Conservation (phyloP, 2,329 filamentous ascomycete genomes). For the Monosporascus sp. region DNA sequence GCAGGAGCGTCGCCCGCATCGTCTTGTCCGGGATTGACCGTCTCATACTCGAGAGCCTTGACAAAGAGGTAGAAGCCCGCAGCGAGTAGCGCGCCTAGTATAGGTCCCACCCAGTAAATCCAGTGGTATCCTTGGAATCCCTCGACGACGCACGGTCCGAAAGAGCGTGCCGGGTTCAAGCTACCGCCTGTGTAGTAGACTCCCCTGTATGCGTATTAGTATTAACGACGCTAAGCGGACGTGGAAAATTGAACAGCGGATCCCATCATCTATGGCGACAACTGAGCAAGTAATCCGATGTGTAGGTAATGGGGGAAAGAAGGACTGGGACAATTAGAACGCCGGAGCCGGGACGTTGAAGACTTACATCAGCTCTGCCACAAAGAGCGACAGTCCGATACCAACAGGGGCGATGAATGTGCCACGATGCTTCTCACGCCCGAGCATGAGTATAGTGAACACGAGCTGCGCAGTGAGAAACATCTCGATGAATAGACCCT, state of each 20-base stretch:
- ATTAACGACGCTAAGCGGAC: too few species aligned
- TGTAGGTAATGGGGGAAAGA: not conserved
- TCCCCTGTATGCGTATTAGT: constrained; percentile 10
- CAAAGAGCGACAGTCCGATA: constrained; percentile 57
- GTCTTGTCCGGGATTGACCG: constrained; percentile 15
- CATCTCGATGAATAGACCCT: constrained; percentile 51
- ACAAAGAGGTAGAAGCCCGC: constrained; percentile 21
- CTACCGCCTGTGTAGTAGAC: constrained; percentile 28
- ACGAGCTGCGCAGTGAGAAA: constrained; percentile 50
- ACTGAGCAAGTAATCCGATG: too few species aligned
- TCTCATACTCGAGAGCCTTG: constrained; percentile 20
- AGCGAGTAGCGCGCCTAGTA: constrained; percentile 31
- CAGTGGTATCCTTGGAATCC: constrained; percentile 25
- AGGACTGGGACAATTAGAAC: not conserved
- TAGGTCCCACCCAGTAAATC: constrained; percentile 35
- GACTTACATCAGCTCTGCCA: constrained; percentile 21
- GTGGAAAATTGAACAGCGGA: too few species aligned
- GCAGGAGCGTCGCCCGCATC: not conserved
- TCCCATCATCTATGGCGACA: too few species aligned
- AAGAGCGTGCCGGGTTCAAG: constrained; percentile 29
- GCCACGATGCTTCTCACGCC: constrained; percentile 56
- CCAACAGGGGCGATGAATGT: constrained; percentile 59
- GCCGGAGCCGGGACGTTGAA: not conserved
- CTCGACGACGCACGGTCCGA: constrained; percentile 26
- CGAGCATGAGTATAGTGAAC: constrained; percentile 54